Percentiles rank a stretch among this genome's conserved stretches.
Evolutionary conservation across 2,329 filamentous ascomycete genomes (phyloP).

Genomic region (Biscogniauxia marginata): DNA sequence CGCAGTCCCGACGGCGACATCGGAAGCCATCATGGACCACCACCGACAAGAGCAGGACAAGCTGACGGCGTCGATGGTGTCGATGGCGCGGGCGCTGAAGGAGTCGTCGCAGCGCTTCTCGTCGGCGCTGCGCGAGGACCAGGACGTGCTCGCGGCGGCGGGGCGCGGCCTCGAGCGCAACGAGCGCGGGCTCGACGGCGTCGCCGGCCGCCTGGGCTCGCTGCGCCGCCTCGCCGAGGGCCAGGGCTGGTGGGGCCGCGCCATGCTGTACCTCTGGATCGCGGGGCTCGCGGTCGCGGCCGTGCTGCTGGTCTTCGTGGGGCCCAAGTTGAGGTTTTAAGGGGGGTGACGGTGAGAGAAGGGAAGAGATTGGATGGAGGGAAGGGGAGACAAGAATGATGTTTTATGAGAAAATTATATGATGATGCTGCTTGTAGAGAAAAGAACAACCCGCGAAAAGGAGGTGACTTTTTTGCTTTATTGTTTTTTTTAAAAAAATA

Average conservation of each 20-base stretch:
- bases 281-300: conserved; percentile 77
- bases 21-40: conserved; percentile 72
- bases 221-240: conserved; percentile 82
- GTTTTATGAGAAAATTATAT: no score
- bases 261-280: conserved; percentile 83
- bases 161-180: conserved; percentile 75
- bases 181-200: conserved; percentile 71
- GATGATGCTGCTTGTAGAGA: no score
- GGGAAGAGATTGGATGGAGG: not conserved
- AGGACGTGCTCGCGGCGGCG: conserved; percentile 69
- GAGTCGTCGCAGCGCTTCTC: conserved; percentile 71
- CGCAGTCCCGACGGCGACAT: conserved; percentile 48
- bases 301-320: conserved; percentile 76
- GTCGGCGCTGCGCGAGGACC: conserved; percentile 67
- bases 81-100: conserved; percentile 77
- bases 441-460: no score
- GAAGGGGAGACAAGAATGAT: not conserved
- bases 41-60: conserved; percentile 80
- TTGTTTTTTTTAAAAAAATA: no score
- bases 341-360: no score
- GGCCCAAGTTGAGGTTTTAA: conserved; percentile 86
- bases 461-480: no score
- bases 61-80: conserved; percentile 77
- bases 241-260: conserved; percentile 79
- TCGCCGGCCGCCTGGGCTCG: conserved; percentile 73